Evolutionary conservation across 805 yeast genomes (phyloP).

Genomic region (Teunomyces tritomae): DNA sequence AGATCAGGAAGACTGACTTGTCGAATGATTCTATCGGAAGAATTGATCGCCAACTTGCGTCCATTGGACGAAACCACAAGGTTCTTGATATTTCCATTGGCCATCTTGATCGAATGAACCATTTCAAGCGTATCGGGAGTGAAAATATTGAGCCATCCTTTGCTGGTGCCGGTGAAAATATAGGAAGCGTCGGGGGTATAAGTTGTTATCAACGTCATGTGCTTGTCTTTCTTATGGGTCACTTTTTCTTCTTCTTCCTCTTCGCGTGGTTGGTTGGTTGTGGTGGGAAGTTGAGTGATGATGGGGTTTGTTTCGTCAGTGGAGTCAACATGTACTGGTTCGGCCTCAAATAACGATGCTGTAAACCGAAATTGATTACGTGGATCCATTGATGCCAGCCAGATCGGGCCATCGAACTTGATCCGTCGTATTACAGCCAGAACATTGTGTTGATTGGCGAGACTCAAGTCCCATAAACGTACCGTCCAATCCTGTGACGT

Average conservation of each 20-base stretch:
- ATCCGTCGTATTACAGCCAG: slow-evolving; percentile 40
- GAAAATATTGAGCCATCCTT: slow-evolving; percentile 69
- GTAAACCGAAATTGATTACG: slow-evolving; percentile 44
- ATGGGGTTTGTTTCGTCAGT: slow-evolving; percentile 16
- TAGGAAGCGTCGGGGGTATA: slow-evolving; percentile 54
- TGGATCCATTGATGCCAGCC: slow-evolving; percentile 66
- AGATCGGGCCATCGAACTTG: slow-evolving; percentile 66
- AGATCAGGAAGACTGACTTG: slow-evolving; percentile 53
- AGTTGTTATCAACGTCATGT: slow-evolving; percentile 46
- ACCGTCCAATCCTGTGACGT: slow-evolving; percentile 82
- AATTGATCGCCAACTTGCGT: slow-evolving; percentile 63
- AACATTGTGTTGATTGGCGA: slow-evolving; percentile 17
- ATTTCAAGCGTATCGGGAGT: slow-evolving; percentile 26
- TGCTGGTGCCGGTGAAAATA: slow-evolving; percentile 73
- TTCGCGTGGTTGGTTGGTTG: slow-evolving; percentile 1
- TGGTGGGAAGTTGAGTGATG: slow-evolving; percentile 5
- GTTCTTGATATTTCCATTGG: slow-evolving; percentile 70
- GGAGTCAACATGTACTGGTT: slow-evolving; percentile 51
- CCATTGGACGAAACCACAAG: slow-evolving; percentile 58
- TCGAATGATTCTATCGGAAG: slow-evolving; percentile 74
- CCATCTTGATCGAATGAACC: slow-evolving; percentile 52
- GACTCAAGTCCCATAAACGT: slow-evolving; percentile 72
- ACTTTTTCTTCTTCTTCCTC: slow-evolving; percentile 11
- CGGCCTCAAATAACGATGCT: slow-evolving; percentile 65
- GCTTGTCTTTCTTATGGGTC: slow-evolving; percentile 21